Base-by-base conservation (phyloP, 1,284 basidiomycete genomes). In the Puccinia novopanici region DNA sequence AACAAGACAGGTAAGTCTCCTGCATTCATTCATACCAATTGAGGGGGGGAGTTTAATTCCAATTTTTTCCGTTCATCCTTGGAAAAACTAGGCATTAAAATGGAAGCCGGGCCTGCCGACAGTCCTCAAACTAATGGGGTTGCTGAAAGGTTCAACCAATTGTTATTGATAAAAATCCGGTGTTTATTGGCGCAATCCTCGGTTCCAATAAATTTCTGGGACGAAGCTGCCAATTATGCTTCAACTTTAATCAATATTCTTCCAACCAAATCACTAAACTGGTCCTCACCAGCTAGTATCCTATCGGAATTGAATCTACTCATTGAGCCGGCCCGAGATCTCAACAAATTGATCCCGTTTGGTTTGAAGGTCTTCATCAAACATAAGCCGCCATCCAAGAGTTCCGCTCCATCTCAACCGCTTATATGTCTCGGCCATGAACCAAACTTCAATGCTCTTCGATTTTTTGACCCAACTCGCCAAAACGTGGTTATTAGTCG, bases 141-240 rank as follows among this genome's bases (percentile, higher is more conserved):
- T 9, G 55, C 55, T 6, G 55, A 57, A 19, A 8, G 55, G 27
- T 57, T 57, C 55, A 57, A 57, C 22, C 55, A 27, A 9, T 9
- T 19, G 22, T 27, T 57, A 22, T 19, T 57, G 5, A 6, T 27
- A 6, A 57, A 57, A 19, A 57, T 57, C 22, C 22, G 55, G 8
- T 57, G 55, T 57, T 5, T 57, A n/a, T 27, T 57, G n/a, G n/a
- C n/a, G n/a, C n/a, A n/a, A n/a, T n/a, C n/a, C n/a, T n/a, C n/a
- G n/a, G n/a, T n/a, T n/a, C 55, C 55, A 19, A 57, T 57, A 22
- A 57, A 57, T 27, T 57, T n/a, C 55, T 57, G 55, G 55, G 55
- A 57, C 19, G 27, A 57, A 19, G 55, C 55, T n/a, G 55, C 55
- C 27, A 57, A 57, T 9, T 57, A 57, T 27, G 9, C 55, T 19